These are phyloP conservation scores for Fagus sylvatica DNA, from an alignment of 306 rosid genomes.

Conservation along the genomic window DNA sequence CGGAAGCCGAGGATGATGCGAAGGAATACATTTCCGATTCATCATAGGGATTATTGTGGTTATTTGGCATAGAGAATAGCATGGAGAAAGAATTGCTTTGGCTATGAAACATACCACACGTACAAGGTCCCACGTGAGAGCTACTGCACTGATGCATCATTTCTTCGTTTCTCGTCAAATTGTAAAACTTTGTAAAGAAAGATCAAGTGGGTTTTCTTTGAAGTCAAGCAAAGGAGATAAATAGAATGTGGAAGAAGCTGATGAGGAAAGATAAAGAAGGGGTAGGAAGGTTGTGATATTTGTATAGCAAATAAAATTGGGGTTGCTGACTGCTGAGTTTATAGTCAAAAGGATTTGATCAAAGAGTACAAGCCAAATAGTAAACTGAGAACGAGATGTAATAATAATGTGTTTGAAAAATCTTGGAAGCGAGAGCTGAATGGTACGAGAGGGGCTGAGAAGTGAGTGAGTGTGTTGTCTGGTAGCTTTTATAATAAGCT, in stretches of 20 bases:
- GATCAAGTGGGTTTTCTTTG: neutral
- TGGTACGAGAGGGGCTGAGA: conserved; percentile 36
- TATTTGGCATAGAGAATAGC: conserved; percentile 56
- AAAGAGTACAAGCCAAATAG: conserved; percentile 22
- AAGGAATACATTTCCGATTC: conserved; percentile 37
- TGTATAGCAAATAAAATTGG: neutral
- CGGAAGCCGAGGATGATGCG: conserved; percentile 54
- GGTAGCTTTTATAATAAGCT: conserved; percentile 48
- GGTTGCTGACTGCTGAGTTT: neutral
- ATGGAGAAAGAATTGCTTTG: conserved; percentile 63
- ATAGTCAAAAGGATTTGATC: neutral
- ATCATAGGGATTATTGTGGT: conserved; percentile 35
- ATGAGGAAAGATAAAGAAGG: neutral
- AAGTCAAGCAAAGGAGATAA: neutral
- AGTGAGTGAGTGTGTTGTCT: conserved; percentile 42
- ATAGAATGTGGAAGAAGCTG: neutral
- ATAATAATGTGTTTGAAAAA: conserved; percentile 49
- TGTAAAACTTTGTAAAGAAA: neutral
- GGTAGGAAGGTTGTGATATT: neutral
- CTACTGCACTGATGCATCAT: conserved; percentile 68
- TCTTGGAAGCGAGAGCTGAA: conserved; percentile 24
- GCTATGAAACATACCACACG: conserved; percentile 58
- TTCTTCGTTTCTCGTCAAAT: conserved; percentile 2
- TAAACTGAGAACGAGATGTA: conserved; percentile 7
- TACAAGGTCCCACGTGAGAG: conserved; percentile 63